A percentile compares a stretch with the other conserved stretches of the same genome.
phyloP scores from a whole-genome alignment of 2,329 filamentous ascomycete species.

The Calonectria hawksworthii region DNA sequence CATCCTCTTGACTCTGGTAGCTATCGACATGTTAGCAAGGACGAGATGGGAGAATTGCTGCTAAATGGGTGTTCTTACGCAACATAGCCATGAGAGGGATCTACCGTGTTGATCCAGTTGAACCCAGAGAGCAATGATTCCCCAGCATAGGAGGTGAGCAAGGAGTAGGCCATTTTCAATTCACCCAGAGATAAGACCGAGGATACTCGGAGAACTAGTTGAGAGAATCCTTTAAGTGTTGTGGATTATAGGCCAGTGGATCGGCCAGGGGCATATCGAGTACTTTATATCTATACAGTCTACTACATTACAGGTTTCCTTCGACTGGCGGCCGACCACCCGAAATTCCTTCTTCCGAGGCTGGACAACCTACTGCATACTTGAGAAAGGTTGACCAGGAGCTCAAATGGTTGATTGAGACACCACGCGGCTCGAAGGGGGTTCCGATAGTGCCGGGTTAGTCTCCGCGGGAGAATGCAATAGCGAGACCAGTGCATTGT shows the following conservation, averaged over 20 bases:
- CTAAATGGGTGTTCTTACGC: conserved; percentile 62
- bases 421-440: conserved; percentile 35
- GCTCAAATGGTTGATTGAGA: conserved; percentile 31
- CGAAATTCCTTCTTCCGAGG: conserved; percentile 31
- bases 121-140: conserved; percentile 62
- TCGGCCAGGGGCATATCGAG: conserved; percentile 12
- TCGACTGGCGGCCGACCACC: conserved; percentile 15
- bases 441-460: conserved; percentile 27
- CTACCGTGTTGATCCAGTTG: conserved; percentile 63
- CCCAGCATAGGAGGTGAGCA: conserved; percentile 59
- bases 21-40: conserved; percentile 45
- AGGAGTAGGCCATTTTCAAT: conserved; percentile 55
- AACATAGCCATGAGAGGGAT: conserved; percentile 79
- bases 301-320: conserved; percentile 4
- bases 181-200: conserved; percentile 21
- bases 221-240: conserved; percentile 4
- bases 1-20: conserved; percentile 60
- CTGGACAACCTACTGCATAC: conserved; percentile 39
- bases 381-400: conserved; percentile 31
- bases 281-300: conserved; percentile 38
- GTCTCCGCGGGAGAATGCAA: conserved; percentile 38
- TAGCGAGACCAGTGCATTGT: conserved; percentile 28
- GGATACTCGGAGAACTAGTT: conserved; percentile 18
- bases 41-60: conserved; percentile 12
- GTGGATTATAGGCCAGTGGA: background rate